Percentiles rank a stretch among this genome's conserved stretches.
Conservation (phyloP, 768 basidiomycete genomes). For the Mycena haematopus region DNA sequence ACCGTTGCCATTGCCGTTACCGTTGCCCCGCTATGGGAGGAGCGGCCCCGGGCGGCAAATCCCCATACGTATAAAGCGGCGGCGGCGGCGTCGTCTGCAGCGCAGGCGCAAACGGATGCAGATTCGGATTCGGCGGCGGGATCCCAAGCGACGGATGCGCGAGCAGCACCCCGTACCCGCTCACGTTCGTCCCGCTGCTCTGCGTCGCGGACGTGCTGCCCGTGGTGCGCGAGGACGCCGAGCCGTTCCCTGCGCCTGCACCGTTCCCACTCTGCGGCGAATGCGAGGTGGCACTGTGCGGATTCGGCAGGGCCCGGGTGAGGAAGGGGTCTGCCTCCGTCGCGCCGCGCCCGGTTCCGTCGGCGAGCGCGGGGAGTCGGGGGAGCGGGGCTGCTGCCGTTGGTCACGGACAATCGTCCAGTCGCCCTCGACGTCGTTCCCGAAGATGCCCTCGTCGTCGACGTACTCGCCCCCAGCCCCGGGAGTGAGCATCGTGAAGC, state of each 20-base stretch:
- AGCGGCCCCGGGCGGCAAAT: constrained; percentile 20
- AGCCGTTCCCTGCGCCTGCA: background rate
- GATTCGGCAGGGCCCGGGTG: constrained; percentile 18
- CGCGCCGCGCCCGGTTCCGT: constrained; percentile 11
- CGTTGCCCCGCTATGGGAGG: background rate
- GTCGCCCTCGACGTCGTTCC: constrained; percentile 21
- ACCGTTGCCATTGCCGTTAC: constrained; percentile 4
- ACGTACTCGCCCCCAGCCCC: background rate
- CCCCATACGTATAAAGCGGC: too few relatives aligned
- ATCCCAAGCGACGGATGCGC: constrained; percentile 23
- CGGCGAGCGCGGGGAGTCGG: background rate
- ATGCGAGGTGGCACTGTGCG: background rate
- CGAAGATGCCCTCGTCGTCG: too few relatives aligned
- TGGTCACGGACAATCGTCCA: constrained; percentile 20
- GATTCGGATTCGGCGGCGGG: background rate
- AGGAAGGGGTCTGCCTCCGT: constrained; percentile 29
- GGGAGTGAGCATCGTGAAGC: constrained; percentile 28
- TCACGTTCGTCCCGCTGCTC: constrained; percentile 26
- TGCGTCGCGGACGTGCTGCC: background rate
- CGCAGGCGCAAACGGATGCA: background rate
- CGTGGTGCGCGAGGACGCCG: constrained; percentile 22
- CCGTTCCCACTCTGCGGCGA: background rate
- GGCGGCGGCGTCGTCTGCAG: too few relatives aligned
- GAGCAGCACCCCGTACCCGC: constrained; percentile 29
- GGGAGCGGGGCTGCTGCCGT: too few relatives aligned